Evolutionary conservation across 495 filamentous ascomycete species (phyloP).

Genomic region (Hypomontagnella monticulosa): DNA sequence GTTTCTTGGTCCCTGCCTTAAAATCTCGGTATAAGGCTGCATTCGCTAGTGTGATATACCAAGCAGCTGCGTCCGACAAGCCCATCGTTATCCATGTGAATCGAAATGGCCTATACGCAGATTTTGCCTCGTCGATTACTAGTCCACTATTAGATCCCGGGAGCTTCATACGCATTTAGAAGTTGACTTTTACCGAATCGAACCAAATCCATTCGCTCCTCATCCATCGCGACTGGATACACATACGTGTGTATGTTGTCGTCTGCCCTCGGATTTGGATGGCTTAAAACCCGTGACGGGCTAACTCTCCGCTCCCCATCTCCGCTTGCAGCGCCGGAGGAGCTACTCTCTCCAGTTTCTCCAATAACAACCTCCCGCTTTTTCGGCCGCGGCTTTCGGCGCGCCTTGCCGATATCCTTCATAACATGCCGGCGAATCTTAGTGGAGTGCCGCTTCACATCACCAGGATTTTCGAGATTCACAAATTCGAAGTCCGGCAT

Average conservation of each 20-base stretch:
- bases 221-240: conserved; percentile 40
- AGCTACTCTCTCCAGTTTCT: background rate
- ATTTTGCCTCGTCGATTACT: conserved; percentile 37
- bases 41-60: conserved; percentile 42
- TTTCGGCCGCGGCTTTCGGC: conserved; percentile 39
- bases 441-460: conserved; percentile 41
- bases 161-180: background rate
- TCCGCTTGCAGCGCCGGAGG: background rate
- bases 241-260: conserved; percentile 11
- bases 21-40: conserved; percentile 19
- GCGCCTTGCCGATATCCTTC: conserved; percentile 50
- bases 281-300: background rate
- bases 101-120: conserved; percentile 36
- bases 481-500: conserved; percentile 45
- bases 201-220: conserved; percentile 30
- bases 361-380: conserved; percentile 24
- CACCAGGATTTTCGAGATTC: conserved; percentile 35
- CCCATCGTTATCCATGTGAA: conserved; percentile 41
- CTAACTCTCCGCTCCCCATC: background rate
- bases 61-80: conserved; percentile 36
- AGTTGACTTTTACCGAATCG: conserved; percentile 31
- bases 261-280: conserved; percentile 21
- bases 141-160: conserved; percentile 13
- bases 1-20: conserved; percentile 8
- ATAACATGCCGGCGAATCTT: conserved; percentile 50